These are phyloP conservation scores for Trichocladium antarcticum DNA, from an alignment of 495 filamentous ascomycete species.

Conservation along the genomic window DNA sequence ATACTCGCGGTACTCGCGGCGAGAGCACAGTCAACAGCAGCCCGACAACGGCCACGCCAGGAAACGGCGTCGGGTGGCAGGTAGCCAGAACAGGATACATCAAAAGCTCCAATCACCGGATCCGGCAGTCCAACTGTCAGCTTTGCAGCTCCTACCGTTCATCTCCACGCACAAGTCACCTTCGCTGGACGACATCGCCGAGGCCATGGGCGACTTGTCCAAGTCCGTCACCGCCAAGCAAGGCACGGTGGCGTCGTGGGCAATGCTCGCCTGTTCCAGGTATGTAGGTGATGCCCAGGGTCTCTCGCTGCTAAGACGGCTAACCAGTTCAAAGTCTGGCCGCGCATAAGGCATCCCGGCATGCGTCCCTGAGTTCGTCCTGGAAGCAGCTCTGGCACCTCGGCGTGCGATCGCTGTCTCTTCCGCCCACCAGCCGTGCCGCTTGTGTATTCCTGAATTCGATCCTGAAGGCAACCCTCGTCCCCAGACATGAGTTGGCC, in stretches of 20 bases:
- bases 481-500: slow-evolving; percentile 51
- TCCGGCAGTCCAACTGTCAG: slow-evolving; percentile 47
- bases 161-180: slow-evolving; percentile 36
- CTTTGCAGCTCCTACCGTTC: slow-evolving; percentile 73
- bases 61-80: slow-evolving; percentile 54
- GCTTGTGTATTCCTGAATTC: slow-evolving; percentile 66
- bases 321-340: slow-evolving; percentile 17
- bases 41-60: slow-evolving; percentile 34
- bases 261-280: slow-evolving; percentile 54
- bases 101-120: slow-evolving; percentile 48
- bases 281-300: slow-evolving; percentile 18
- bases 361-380: slow-evolving; percentile 18
- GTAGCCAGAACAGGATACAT: slow-evolving; percentile 49
- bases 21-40: slow-evolving; percentile 13
- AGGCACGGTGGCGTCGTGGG: slow-evolving; percentile 34
- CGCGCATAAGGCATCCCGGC: slow-evolving; percentile 8
- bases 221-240: slow-evolving; percentile 30
- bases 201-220: slow-evolving; percentile 28
- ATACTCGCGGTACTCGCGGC: slow-evolving; percentile 26
- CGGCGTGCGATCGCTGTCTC: slow-evolving; percentile 56
- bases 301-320: background rate
- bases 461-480: slow-evolving; percentile 50
- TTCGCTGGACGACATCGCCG: slow-evolving; percentile 31
- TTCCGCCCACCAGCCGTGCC: slow-evolving; percentile 59
- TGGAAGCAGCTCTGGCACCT: slow-evolving; percentile 75